Base-by-base conservation (phyloP, 768 basidiomycete species). In the Suillus ampliporus region DNA sequence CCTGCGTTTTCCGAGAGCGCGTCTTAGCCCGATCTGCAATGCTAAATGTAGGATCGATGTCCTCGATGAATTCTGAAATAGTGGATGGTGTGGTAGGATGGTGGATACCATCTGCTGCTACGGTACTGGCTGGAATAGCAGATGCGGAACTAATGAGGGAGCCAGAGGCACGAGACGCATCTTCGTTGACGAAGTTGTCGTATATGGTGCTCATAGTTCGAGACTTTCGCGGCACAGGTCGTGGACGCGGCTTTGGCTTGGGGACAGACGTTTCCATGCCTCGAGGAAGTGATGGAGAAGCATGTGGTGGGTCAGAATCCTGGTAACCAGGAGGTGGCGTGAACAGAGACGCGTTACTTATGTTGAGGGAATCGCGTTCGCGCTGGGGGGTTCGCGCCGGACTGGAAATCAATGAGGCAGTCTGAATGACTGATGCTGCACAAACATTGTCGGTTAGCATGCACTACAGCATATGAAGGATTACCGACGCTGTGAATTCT, bases 11-110 rank as follows among this genome's bases (percentile, higher is more conserved):
- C 26, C 85, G 74, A 61, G 82, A 78, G 19, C 86, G 84, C 72
- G 78, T 84, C 67, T 87, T 87, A 54, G 86, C 83, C 19, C 86
- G 79, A 46, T 87, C 86, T n/a, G 86, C 85, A 28, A 86, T 85
- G 64, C 72, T 81, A 47, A 76, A 67, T 6, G 70, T 67, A 50
- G 65, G 69, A 41, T 70, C 69, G 31, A 34, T 41, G 43, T 75
- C 72, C 0, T 60, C 70, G 10, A 53, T n/a, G 2, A 13, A n/a
- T 13, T 63, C 66, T 7, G 67, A 63, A 35, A 65, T 34, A 38
- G 21, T 48, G n/a, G 63, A 43, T 1, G 73, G 64, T 1, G 65
- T 52, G 8, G 67, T 62, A n/a, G 61, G 64, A 60, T 67, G 57
- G 44, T 52, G 53, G 53, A 74, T 72, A 60, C 65, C 68, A 9